Evolutionary conservation across 805 yeast genomes (phyloP), one percentile per base, ranked within the genome.

Genomic region (Myxozyma kluyveri): DNA sequence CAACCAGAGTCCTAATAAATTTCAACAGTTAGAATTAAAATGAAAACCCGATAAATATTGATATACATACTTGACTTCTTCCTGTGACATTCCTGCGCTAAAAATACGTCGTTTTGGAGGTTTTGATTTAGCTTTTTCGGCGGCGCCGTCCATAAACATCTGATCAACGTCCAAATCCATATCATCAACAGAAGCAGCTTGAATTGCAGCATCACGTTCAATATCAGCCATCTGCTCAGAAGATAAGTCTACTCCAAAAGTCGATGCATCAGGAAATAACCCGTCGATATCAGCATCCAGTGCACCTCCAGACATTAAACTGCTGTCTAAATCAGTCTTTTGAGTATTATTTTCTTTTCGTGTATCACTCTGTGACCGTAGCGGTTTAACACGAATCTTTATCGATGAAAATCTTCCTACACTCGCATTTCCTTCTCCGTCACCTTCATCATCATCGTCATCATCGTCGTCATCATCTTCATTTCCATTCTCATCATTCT

Each of bases 371-470:
- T 14, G 12, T 29, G 33, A 9, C 14, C 14, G 9, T 29, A 14
- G 33, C 14, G 33, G 12, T 14, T 29, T 29, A 14, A 29, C 14
- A 29, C 33, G 33, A 9, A 29, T 29, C 33, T 9, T 9, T 14
- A 29, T 14, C 14, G 33, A 29, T 14, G 33, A 29, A 14, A 29
- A 29, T 29, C 14, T 29, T 29, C 33, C 33, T 9, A 9, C 14
- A 14, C 33, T 67, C 0, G 97, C 95, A 36, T 95, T 96, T 9
- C 21, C n/a, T 21, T 32, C 14, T 4, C 26, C 22, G 5, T 38
- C 42, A 10, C 35, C 54, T 23, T 52, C 52, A 7, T 45, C 63
- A 27, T 62, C 69, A 35, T 70, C 75, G 14, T 67, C 71, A 4
- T 68, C 74, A 1, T 69, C 72, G 6, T 69, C 72, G 1, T 65